A percentile compares a stretch with the other conserved stretches of the same genome.
Evolutionary conservation across 2,329 filamentous ascomycete species (phyloP).

Genomic region (Clonostachys byssicola): DNA sequence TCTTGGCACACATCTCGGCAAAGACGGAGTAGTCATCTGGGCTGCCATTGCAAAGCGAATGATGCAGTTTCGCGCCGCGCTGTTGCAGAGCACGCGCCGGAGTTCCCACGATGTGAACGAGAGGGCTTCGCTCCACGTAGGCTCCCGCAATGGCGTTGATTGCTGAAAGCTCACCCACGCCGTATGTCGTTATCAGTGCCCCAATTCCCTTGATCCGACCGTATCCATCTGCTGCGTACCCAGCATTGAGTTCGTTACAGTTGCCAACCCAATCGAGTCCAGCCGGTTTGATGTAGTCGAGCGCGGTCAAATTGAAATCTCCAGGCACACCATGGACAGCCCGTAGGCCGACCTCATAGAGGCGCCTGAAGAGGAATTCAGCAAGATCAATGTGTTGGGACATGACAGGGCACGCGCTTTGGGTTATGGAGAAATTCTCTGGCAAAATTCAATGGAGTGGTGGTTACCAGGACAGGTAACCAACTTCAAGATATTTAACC

Average conservation of each 20-base stretch:
- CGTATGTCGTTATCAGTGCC: constrained; percentile 71
- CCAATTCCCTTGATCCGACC: constrained; percentile 67
- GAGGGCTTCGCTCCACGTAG: constrained; percentile 67
- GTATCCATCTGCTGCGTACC: constrained; percentile 78
- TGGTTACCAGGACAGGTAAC: no score
- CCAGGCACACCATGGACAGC: constrained; percentile 68
- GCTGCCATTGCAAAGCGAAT: constrained; percentile 68
- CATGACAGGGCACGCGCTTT: no score
- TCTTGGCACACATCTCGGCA: constrained; percentile 67
- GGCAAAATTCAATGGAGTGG: no score
- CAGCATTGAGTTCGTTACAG: constrained; percentile 70
- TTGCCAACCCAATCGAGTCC: constrained; percentile 64
- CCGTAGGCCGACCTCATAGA: constrained; percentile 59
- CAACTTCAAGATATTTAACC: no score
- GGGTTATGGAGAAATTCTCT: no score
- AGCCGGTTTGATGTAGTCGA: constrained; percentile 59
- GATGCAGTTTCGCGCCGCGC: constrained; percentile 51
- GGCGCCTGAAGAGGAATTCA: constrained; percentile 63
- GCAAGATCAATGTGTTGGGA: constrained; percentile 52
- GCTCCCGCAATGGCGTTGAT: constrained; percentile 72
- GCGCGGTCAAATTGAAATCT: constrained; percentile 67
- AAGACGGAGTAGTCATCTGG: constrained; percentile 69
- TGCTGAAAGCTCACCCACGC: constrained; percentile 70
- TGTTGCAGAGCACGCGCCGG: constrained; percentile 42
- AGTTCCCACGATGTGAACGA: constrained; percentile 64